These are phyloP conservation scores for Pholiota adiposa DNA, from an alignment of 1,284 basidiomycete genomes.

Conservation along the genomic window DNA sequence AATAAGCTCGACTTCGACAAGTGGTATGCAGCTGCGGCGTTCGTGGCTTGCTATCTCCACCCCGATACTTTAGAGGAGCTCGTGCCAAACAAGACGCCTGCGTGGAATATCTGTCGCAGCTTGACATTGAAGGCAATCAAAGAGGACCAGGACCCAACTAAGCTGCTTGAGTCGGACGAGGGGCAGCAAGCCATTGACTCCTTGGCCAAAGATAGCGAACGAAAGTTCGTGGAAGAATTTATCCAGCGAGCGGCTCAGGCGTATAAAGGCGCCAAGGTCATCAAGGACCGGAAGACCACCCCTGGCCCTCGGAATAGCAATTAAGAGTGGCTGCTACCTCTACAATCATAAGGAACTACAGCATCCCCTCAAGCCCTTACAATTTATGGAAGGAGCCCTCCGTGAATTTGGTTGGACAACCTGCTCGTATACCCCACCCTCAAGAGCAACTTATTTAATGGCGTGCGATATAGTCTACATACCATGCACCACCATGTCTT, in stretches of 20 bases:
- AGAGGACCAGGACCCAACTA: background rate
- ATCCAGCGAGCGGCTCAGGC: background rate
- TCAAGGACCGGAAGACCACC: background rate
- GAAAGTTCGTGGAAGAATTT: conserved; percentile 1
- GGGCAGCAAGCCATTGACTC: background rate
- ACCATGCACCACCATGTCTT: too few relatives aligned
- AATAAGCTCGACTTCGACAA: conserved; percentile 9
- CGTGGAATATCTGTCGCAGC: conserved; percentile 10
- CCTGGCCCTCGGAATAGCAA: too few relatives aligned
- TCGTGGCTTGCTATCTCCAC: conserved; percentile 9
- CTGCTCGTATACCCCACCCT: background rate
- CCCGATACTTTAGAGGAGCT: conserved; percentile 11
- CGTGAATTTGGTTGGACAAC: too few relatives aligned
- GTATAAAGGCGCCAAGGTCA: background rate
- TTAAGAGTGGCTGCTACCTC: too few relatives aligned
- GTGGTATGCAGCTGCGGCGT: conserved; percentile 9
- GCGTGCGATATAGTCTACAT: too few relatives aligned
- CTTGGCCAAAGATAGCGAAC: background rate
- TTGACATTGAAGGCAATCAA: conserved; percentile 7
- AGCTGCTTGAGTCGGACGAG: background rate
- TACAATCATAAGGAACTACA: background rate
- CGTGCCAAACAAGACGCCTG: conserved; percentile 16
- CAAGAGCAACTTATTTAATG: background rate
- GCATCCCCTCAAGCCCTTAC: too few relatives aligned
- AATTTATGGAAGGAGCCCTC: too few relatives aligned